These are phyloP conservation scores for Blastomyces parvus DNA, from an alignment of 2,329 filamentous ascomycete species.

Conservation along the genomic window DNA sequence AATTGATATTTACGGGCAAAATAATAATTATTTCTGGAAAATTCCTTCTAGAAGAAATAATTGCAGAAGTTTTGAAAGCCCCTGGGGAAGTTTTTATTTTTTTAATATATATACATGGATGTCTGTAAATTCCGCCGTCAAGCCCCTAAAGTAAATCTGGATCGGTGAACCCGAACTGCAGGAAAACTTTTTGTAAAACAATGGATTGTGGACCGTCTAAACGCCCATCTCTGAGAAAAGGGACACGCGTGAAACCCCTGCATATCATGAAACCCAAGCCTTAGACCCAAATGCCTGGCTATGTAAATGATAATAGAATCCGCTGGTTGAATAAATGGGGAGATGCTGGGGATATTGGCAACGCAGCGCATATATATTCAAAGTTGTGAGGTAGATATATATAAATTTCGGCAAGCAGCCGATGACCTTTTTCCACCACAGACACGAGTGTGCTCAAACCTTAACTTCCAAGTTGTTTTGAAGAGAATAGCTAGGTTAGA, in stretches of 20 bases:
- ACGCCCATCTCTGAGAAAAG: background rate
- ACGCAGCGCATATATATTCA: background rate
- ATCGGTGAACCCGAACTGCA: too few species aligned
- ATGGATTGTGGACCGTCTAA: background rate
- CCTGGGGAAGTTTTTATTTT: background rate
- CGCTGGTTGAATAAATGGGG: background rate
- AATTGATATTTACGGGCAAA: background rate
- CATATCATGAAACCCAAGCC: background rate
- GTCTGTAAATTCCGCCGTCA: background rate
- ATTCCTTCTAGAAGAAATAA: background rate
- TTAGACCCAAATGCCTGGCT: background rate
- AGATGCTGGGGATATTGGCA: background rate
- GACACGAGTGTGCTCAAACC: background rate
- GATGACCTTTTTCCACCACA: background rate
- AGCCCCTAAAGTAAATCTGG: too few species aligned
- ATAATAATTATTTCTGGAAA: background rate
- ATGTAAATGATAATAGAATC: background rate
- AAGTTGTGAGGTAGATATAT: background rate
- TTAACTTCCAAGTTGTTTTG: background rate
- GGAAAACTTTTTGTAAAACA: background rate
- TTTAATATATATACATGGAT: background rate
- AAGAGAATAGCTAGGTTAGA: background rate
- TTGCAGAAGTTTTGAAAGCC: background rate
- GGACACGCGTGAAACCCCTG: background rate
- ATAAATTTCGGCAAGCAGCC: background rate